Conservation (phyloP, 805 yeast species). For the Wickerhamia fluorescens region DNA sequence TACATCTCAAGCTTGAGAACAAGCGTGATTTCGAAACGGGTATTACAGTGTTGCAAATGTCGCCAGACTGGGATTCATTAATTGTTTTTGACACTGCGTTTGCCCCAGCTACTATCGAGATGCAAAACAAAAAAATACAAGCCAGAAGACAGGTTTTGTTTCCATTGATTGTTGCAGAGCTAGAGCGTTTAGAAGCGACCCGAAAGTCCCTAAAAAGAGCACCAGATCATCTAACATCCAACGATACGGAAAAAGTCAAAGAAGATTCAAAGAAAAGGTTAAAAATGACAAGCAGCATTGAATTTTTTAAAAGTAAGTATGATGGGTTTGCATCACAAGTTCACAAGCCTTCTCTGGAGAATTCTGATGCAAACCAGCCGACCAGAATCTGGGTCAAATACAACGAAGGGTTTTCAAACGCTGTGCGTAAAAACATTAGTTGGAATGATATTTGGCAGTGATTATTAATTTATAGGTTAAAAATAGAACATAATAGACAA, state of each 20-base stretch:
- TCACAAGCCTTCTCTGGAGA: constrained; percentile 12
- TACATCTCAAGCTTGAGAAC: constrained; percentile 34
- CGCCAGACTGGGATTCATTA: constrained; percentile 32
- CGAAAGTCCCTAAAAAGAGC: constrained; percentile 9
- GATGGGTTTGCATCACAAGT: constrained; percentile 26
- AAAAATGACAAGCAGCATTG: constrained; percentile 26
- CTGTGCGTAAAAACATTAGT: constrained; percentile 75
- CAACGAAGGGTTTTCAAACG: constrained; percentile 88
- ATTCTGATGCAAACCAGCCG: constrained; percentile 27
- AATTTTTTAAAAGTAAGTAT: constrained; percentile 33
- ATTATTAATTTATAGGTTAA: too few species aligned
- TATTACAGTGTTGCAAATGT: constrained; percentile 17
- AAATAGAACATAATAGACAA: too few species aligned
- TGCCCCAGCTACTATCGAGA: constrained; percentile 9
- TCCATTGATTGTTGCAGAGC: constrained; percentile 29
- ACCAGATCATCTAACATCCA: constrained; percentile 2
- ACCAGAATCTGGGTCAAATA: constrained; percentile 72
- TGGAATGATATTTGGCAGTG: constrained; percentile 62
- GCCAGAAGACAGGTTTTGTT: constrained; percentile 26
- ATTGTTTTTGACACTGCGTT: constrained; percentile 16
- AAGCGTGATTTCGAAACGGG: constrained; percentile 29
- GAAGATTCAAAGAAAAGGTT: constrained; percentile 15
- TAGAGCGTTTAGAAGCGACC: constrained; percentile 16
- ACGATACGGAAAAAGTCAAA: constrained; percentile 9
- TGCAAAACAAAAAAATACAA: constrained; percentile 17